Base-by-base conservation (phyloP, 140 eudicot species). In the Stevia rebaudiana region DNA sequence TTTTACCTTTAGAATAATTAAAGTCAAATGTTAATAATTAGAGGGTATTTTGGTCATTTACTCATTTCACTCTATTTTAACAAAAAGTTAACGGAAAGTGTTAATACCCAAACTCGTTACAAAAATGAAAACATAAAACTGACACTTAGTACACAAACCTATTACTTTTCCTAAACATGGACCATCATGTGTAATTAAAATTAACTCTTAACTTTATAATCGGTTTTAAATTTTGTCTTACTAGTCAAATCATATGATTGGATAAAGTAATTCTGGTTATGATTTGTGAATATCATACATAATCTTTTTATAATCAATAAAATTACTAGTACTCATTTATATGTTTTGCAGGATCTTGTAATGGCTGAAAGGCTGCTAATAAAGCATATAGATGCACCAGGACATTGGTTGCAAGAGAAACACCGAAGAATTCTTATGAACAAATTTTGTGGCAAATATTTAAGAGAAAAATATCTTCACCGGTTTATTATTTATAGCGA, bases 341-440 rank as follows among this genome's bases (percentile, higher is more conserved):
- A 59, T 48, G 67, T 7, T 62, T 18, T 65, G 67, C 79, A 94
- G 99, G 99, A 94, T 82, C 97, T 94, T 80, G 99, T 94, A 74
- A 79, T 94, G 97, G 99, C 99, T 0, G 99, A 94, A 74, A 88
- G 94, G 82, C 69, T 94, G 76, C 90, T 88, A 11, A 88, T 94
- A 95, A 94, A 94, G 83, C 99, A 94, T 67, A 63, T 94, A 31
- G 99, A 94, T 69, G 97, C 99, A 11, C 99, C 99, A 1, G 99
- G 99, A 54, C 83, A 46, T 63, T 94, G 94, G 95, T 53, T 94
- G 36, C 90, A 88, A 53, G 97, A 85, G 58, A 88, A 56, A 52
- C 99, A 94, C 78, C 71, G 97, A 2, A 83, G 87, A 11, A 61
- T 85, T 42, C 85, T 94, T 18, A 73, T 94, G 83, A 94, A 94